Percentiles rank a stretch among this genome's conserved stretches.
Conservation (phyloP, 1,284 basidiomycete genomes). For the Retiboletus flavoniger region DNA sequence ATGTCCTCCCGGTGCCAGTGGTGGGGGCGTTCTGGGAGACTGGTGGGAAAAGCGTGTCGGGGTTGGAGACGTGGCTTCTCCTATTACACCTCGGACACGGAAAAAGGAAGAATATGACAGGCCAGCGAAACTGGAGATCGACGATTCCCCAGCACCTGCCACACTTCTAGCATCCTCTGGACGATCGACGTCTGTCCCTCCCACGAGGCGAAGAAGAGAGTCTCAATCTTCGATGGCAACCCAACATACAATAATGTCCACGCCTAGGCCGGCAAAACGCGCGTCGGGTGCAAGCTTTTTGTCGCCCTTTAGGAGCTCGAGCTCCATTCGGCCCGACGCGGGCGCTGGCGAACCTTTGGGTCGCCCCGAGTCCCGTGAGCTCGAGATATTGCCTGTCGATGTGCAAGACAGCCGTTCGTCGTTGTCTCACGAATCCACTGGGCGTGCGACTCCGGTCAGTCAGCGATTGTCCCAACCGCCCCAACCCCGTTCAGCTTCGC, state of each 20-base stretch:
- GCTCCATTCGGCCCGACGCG: conserved; percentile 10
- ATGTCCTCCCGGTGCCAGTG: conserved; percentile 49
- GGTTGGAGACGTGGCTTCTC: conserved; percentile 52
- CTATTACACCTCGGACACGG: conserved; percentile 19
- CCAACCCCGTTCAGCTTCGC: conserved; percentile 23
- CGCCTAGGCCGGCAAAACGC: conserved; percentile 22
- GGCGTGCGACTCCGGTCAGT: conserved; percentile 11
- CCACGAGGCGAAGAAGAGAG: conserved; percentile 9
- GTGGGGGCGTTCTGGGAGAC: conserved; percentile 54
- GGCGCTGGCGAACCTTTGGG: conserved; percentile 14
- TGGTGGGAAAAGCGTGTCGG: conserved; percentile 79
- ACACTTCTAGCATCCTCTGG: background rate
- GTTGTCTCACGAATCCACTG: conserved; percentile 23
- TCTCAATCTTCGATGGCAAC: conserved; percentile 30
- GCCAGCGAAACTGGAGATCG: conserved; percentile 24
- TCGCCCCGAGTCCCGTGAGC: conserved; percentile 19
- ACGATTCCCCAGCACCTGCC: conserved; percentile 6
- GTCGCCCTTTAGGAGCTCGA: conserved; percentile 28
- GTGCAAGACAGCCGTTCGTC: conserved; percentile 23
- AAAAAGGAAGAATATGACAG: conserved; percentile 39
- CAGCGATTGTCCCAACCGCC: conserved; percentile 10
- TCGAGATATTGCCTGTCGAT: conserved; percentile 30
- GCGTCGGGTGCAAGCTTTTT: conserved; percentile 28
- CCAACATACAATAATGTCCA: conserved; percentile 16
- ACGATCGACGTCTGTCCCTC: conserved; percentile 8